These are phyloP conservation scores for Paraphaeosphaeria minitans DNA, from an alignment of 2,329 filamentous ascomycete genomes.

Conservation along the genomic window DNA sequence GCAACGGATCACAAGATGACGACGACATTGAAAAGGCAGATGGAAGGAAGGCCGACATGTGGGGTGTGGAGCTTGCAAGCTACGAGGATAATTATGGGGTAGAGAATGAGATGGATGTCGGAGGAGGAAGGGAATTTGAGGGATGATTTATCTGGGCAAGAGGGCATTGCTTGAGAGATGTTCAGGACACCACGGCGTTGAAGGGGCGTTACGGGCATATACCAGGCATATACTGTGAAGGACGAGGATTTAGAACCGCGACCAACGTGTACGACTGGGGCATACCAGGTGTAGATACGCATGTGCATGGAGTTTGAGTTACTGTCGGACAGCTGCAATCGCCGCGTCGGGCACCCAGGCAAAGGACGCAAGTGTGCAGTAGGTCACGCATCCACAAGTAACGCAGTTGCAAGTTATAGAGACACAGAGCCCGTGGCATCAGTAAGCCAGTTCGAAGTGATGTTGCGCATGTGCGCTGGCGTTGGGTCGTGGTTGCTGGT, in stretches of 20 bases:
- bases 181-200: not conserved
- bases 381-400: not conserved
- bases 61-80: slow-evolving; percentile 43
- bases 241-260: not conserved
- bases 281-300: not conserved
- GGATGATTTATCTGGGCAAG: slow-evolving; percentile 22
- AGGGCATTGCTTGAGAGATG: not conserved
- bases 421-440: not conserved
- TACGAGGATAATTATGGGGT: slow-evolving; percentile 47
- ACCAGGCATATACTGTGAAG: not conserved
- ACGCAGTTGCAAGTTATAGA: not conserved
- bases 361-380: slow-evolving; percentile 1
- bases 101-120: slow-evolving; percentile 39
- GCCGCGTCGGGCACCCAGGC: not conserved
- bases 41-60: slow-evolving; percentile 25
- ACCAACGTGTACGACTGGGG: not conserved
- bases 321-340: not conserved
- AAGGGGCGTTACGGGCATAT: slow-evolving; percentile 6
- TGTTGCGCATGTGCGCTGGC: slow-evolving; percentile 22
- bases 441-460: not conserved
- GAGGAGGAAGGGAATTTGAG: slow-evolving; percentile 36
- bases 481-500: slow-evolving; percentile 29
- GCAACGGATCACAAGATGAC: slow-evolving; percentile 29
- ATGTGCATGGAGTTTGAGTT: not conserved
- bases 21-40: slow-evolving; percentile 20